Evolutionary conservation across 352 stramenopile genomes (phyloP).

Genomic region (Phytophthora parvispora): DNA sequence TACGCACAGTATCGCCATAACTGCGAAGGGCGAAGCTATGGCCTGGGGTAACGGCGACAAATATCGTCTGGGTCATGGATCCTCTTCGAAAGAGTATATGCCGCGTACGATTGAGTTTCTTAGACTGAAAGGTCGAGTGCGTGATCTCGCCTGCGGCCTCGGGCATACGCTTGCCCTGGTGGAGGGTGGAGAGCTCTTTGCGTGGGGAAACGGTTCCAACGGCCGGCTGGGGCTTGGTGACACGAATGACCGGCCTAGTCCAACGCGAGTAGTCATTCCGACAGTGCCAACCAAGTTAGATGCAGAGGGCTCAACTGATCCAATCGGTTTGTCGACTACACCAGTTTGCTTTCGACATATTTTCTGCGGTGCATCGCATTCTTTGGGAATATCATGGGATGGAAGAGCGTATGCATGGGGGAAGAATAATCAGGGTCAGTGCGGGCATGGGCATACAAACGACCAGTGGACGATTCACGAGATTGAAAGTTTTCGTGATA

Average conservation of each 20-base stretch:
- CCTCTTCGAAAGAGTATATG: slow-evolving; percentile 76
- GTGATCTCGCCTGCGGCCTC: slow-evolving; percentile 70
- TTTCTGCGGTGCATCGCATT: slow-evolving; percentile 85
- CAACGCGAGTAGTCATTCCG: slow-evolving; percentile 41
- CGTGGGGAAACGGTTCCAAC: slow-evolving; percentile 91
- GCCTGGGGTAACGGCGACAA: slow-evolving; percentile 90
- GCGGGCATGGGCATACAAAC: slow-evolving; percentile 80
- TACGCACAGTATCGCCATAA: slow-evolving; percentile 85
- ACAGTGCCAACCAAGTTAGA: neutral
- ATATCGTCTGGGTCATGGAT: slow-evolving; percentile 82
- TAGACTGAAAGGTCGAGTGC: slow-evolving; percentile 62
- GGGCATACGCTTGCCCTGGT: slow-evolving; percentile 76
- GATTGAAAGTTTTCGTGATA: slow-evolving; percentile 62
- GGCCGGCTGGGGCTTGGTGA: slow-evolving; percentile 85
- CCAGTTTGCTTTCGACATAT: slow-evolving; percentile 46
- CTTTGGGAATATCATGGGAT: slow-evolving; percentile 65
- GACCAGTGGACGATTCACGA: slow-evolving; percentile 71
- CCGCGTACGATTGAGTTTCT: slow-evolving; percentile 74
- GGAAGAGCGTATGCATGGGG: slow-evolving; percentile 76
- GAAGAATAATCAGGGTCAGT: slow-evolving; percentile 91
- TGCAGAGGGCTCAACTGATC: neutral
- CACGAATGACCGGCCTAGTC: slow-evolving; percentile 71
- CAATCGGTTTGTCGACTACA: neutral
- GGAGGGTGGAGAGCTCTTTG: slow-evolving; percentile 73
- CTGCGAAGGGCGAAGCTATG: slow-evolving; percentile 69